Conservation (phyloP, 306 rosid species). For the Fragaria iinumae region DNA sequence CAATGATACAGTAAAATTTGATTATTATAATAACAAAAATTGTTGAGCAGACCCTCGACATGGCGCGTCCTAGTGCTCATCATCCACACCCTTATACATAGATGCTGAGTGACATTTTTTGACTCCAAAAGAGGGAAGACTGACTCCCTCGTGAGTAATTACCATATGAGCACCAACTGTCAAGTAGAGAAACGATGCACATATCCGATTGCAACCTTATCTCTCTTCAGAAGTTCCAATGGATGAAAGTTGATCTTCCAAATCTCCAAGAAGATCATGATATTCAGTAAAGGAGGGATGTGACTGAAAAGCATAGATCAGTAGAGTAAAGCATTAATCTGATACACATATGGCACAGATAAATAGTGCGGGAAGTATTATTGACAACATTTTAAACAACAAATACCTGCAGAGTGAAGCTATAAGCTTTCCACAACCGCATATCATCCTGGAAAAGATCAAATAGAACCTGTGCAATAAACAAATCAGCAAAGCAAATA, state of each 20-base stretch:
- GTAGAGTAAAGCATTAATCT: conserved; percentile 1
- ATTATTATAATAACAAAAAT: conserved; percentile 1
- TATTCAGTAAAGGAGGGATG: conserved; percentile 62
- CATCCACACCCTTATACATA: neutral
- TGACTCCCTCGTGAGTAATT: neutral
- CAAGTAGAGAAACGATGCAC: conserved; percentile 21
- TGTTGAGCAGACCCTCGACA: neutral
- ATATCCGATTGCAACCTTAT: conserved; percentile 25
- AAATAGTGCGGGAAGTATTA: conserved; percentile 10
- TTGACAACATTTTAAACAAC: neutral
- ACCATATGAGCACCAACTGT: conserved; percentile 29
- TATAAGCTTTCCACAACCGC: conserved; percentile 84
- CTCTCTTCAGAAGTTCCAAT: conserved; percentile 40
- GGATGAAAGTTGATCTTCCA: conserved; percentile 68
- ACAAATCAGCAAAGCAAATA: neutral
- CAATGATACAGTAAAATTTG: conserved; percentile 5
- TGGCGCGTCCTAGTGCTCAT: neutral
- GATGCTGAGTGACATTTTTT: conserved; percentile 12
- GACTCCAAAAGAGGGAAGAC: conserved; percentile 8
- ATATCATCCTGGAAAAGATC: conserved; percentile 77
- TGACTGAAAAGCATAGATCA: conserved; percentile 40
- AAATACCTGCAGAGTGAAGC: conserved; percentile 73
- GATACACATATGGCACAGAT: conserved; percentile 4
- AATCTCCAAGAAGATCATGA: conserved; percentile 74
- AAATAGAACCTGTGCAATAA: conserved; percentile 65